These are phyloP conservation scores for Fusarium illudens DNA, from an alignment of 2,329 filamentous ascomycete genomes.

Conservation along the genomic window DNA sequence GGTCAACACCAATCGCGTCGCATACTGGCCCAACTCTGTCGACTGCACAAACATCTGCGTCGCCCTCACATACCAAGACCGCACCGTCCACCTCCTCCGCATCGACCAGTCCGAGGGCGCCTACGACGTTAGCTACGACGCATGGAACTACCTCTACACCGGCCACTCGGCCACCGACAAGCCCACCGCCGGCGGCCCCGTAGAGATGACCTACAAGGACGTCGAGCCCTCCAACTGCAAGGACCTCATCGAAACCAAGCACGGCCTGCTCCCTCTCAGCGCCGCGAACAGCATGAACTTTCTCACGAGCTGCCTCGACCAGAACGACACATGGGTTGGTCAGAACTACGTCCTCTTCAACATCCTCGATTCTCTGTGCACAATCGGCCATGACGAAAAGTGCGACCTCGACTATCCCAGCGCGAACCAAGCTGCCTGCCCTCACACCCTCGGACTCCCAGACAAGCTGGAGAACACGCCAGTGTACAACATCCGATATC, in stretches of 20 bases:
- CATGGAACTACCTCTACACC: conserved; percentile 67
- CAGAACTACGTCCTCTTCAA: conserved; percentile 60
- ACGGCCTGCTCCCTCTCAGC: conserved; percentile 52
- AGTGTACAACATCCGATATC: conserved; percentile 59
- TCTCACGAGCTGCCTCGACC: conserved; percentile 55
- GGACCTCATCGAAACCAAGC: conserved; percentile 56
- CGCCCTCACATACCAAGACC: conserved; percentile 57
- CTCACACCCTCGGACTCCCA: conserved; percentile 52
- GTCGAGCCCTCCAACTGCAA: conserved; percentile 57
- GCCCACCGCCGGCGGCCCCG: conserved; percentile 57
- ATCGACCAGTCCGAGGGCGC: conserved; percentile 66
- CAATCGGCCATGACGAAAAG: conserved; percentile 55
- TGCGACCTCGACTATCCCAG: conserved; percentile 55
- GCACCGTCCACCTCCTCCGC: conserved; percentile 65
- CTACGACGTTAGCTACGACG: conserved; percentile 68
- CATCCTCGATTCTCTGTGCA: conserved; percentile 59
- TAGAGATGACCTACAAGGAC: conserved; percentile 57
- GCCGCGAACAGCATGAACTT: conserved; percentile 64
- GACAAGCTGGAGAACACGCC: conserved; percentile 48
- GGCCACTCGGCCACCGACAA: conserved; percentile 56
- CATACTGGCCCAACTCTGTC: conserved; percentile 66
- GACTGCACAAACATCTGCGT: conserved; percentile 67
- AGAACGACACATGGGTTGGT: conserved; percentile 56
- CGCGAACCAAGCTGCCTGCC: conserved; percentile 56
- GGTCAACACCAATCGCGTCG: conserved; percentile 66